phyloP scores from a whole-genome alignment of 495 filamentous ascomycete species.

The Aspergillus nidulans region DNA sequence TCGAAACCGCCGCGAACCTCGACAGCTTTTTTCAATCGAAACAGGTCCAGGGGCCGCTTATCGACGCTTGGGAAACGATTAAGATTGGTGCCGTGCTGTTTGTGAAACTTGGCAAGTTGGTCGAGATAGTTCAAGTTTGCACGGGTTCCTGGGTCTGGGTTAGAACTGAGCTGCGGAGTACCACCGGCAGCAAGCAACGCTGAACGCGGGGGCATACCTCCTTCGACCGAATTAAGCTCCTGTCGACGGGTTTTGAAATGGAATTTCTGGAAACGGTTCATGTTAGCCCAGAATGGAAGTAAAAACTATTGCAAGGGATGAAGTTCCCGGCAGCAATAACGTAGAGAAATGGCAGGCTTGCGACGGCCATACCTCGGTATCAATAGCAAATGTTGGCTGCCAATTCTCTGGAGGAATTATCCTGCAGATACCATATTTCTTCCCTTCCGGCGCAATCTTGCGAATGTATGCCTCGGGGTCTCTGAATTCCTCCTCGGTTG shows the following conservation, averaged over 20 bases:
- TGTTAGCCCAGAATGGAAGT: slow-evolving; percentile 9
- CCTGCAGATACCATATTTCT: slow-evolving; percentile 86
- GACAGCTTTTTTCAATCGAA: slow-evolving; percentile 94
- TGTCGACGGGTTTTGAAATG: slow-evolving; percentile 96
- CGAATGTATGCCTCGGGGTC: slow-evolving; percentile 90
- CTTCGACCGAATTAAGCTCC: slow-evolving; percentile 97
- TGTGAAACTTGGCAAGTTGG: slow-evolving; percentile 93
- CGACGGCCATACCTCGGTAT: slow-evolving; percentile 74
- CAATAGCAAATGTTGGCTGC: slow-evolving; percentile 93
- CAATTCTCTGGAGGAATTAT: slow-evolving; percentile 90
- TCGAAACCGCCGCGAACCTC: slow-evolving; percentile 92
- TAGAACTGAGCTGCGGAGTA: slow-evolving; percentile 36
- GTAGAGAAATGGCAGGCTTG: background rate
- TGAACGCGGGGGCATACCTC: slow-evolving; percentile 64
- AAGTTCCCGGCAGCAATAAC: background rate
- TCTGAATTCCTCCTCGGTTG: slow-evolving; percentile 89
- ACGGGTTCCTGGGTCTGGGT: slow-evolving; percentile 65
- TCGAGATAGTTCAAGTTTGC: slow-evolving; percentile 96
- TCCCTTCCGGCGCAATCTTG: slow-evolving; percentile 80
- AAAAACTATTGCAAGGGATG: background rate
- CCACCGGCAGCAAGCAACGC: slow-evolving; percentile 31
- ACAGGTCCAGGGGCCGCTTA: slow-evolving; percentile 94
- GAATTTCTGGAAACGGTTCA: slow-evolving; percentile 65
- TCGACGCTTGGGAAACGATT: slow-evolving; percentile 95
- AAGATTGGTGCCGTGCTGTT: slow-evolving; percentile 89